Percentiles rank a stretch among this genome's conserved stretches.
Evolutionary conservation across 768 basidiomycete genomes (phyloP).

Genomic region (Lenzites betulinus): DNA sequence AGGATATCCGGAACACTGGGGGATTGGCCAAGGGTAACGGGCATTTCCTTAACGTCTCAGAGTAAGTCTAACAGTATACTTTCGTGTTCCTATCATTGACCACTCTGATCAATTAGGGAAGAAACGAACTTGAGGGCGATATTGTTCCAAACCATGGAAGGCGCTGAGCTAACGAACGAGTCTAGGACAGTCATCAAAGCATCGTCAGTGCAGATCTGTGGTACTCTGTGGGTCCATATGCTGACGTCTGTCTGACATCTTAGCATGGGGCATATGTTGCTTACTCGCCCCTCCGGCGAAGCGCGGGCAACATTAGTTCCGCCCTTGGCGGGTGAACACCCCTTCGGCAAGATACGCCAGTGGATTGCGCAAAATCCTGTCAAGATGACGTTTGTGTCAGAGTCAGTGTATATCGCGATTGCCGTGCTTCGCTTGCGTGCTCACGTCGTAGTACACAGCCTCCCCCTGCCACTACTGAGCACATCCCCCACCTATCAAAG

Average conservation of each 20-base stretch:
- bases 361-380: constrained; percentile 43
- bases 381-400: constrained; percentile 51
- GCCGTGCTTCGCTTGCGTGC: neutral
- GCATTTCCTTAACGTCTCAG: constrained; percentile 35
- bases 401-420: constrained; percentile 37
- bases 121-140: constrained; percentile 12
- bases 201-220: constrained; percentile 23
- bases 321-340: constrained; percentile 46
- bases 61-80: constrained; percentile 34
- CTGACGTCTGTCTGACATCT: neutral
- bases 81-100: neutral
- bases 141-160: constrained; percentile 8
- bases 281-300: constrained; percentile 39
- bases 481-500: constrained; percentile 34
- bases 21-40: constrained; percentile 41
- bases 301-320: constrained; percentile 45
- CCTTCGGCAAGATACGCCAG: constrained; percentile 44
- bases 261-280: constrained; percentile 66
- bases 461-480: constrained; percentile 40
- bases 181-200: constrained; percentile 21
- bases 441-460: constrained; percentile 31
- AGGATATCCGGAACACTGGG: constrained; percentile 39
- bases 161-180: neutral
- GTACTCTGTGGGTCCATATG: neutral
- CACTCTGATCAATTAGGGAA: constrained; percentile 3